Conservation (phyloP, 176 grass and related monocot species). For the Paspalum notatum region DNA sequence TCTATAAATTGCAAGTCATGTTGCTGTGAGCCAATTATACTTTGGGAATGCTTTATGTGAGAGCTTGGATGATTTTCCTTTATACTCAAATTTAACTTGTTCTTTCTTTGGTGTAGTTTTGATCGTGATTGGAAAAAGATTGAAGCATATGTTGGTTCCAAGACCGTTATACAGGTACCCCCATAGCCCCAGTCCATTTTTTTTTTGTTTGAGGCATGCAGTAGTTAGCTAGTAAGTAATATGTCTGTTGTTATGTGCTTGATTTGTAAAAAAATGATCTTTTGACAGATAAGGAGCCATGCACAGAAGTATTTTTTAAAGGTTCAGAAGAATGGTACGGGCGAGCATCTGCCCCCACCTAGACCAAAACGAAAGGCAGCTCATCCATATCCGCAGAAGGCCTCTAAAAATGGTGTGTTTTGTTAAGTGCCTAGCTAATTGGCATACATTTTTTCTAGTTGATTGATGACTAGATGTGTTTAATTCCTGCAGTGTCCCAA, state of each 20-base stretch:
- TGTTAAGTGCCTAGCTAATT: not conserved
- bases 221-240: not conserved
- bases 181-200: not conserved
- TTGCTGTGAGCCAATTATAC: not conserved
- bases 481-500: slow-evolving; percentile 42
- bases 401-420: slow-evolving; percentile 69
- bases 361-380: slow-evolving; percentile 94
- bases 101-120: slow-evolving; percentile 56
- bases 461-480: slow-evolving; percentile 20
- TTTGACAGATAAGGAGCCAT: slow-evolving; percentile 94
- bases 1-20: not conserved
- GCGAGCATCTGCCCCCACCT: slow-evolving; percentile 92
- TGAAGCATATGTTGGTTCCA: slow-evolving; percentile 80
- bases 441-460: slow-evolving; percentile 12
- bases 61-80: not conserved
- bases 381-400: slow-evolving; percentile 98
- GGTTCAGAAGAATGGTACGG: slow-evolving; percentile 81
- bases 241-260: not conserved
- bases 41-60: not conserved
- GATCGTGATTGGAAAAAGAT: slow-evolving; percentile 96
- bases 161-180: slow-evolving; percentile 89
- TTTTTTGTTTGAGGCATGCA: not conserved
- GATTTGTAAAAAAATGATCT: not conserved
- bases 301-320: slow-evolving; percentile 98
- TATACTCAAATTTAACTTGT: not conserved